phyloP scores from a whole-genome alignment of 106 monocot species.

The Dendrobium nobile region DNA sequence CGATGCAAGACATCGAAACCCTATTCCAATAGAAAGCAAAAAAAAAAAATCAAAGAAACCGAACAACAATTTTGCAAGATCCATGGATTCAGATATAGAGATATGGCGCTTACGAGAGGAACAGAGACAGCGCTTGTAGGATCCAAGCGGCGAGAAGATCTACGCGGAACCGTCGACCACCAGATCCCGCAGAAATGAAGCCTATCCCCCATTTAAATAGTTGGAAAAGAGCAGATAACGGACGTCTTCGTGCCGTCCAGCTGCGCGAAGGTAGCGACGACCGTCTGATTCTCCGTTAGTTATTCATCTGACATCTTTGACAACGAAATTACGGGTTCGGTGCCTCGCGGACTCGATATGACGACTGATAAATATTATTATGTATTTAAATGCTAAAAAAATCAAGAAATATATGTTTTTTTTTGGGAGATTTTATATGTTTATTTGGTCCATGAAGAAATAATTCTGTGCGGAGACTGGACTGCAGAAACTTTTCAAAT shows the following conservation, averaged over 20 bases:
- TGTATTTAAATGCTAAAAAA: too few relatives aligned
- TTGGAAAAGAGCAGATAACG: neutral
- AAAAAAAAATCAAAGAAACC: neutral
- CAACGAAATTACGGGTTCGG: too few relatives aligned
- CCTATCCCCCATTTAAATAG: neutral
- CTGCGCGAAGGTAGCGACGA: neutral
- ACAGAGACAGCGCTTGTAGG: neutral
- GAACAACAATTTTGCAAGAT: neutral
- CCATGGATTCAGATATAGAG: neutral
- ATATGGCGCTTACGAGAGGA: neutral
- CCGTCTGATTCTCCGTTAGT: neutral
- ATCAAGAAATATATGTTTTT: too few relatives aligned
- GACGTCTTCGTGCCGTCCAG: neutral
- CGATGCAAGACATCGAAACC: neutral
- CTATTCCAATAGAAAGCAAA: neutral
- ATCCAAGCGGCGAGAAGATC: neutral
- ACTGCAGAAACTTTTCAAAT: rapidly evolving
- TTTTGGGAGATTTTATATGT: too few relatives aligned
- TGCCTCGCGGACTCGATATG: too few relatives aligned
- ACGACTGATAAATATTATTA: too few relatives aligned
- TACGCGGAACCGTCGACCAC: neutral
- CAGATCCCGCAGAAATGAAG: neutral
- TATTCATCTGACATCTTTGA: neutral
- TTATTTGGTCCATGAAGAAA: too few relatives aligned
- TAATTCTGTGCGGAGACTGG: too few relatives aligned